Evolutionary conservation across 345 rosid genomes (phyloP).

Genomic region (Eucalyptus cloeziana): DNA sequence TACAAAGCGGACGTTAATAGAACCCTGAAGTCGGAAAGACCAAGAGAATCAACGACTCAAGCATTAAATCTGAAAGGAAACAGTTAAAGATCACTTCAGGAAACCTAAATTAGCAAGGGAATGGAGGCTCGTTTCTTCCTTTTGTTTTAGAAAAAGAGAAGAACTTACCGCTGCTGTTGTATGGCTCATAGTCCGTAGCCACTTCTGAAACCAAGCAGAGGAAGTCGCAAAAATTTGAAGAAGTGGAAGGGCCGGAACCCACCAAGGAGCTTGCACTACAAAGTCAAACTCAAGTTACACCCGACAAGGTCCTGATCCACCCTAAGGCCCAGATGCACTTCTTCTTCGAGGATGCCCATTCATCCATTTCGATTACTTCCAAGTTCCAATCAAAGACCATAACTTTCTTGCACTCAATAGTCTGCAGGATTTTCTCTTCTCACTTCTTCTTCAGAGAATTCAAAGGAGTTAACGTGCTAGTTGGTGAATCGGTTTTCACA

Average conservation of each 20-base stretch:
- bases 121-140: background rate
- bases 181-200: conserved; percentile 53
- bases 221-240: background rate
- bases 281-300: background rate
- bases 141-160: background rate
- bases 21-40: background rate
- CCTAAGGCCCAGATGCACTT: background rate
- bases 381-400: background rate
- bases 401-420: background rate
- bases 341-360: background rate
- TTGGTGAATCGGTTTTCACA: background rate
- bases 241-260: background rate
- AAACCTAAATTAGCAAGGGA: background rate
- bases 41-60: background rate
- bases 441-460: background rate
- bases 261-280: background rate
- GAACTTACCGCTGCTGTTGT: conserved; percentile 67
- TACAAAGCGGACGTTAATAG: background rate
- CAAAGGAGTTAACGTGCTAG: background rate
- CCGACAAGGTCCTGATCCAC: background rate
- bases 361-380: background rate
- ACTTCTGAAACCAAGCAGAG: background rate
- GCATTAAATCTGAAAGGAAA: background rate
- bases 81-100: background rate
- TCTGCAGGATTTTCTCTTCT: background rate